Evolutionary conservation across 352 stramenopile genomes (phyloP).

Genomic region (Globisporangium perplexum): DNA sequence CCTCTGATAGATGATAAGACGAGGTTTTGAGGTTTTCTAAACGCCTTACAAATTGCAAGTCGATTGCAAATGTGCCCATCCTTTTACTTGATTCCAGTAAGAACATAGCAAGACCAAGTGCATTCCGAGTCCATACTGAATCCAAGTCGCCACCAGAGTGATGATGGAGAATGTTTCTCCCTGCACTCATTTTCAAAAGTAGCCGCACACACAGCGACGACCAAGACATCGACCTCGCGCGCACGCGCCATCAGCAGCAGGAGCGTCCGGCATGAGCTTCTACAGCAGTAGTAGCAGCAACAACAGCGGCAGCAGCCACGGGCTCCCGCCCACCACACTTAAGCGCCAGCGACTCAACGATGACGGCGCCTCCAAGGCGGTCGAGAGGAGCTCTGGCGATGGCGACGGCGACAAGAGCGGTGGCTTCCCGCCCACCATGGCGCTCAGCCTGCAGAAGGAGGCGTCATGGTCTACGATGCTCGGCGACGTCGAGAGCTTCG

Average conservation of each 20-base stretch:
- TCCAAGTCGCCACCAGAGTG: background rate
- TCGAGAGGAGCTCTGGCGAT: background rate
- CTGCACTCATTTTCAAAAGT: background rate
- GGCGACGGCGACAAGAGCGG: constrained; percentile 14
- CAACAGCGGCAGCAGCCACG: too few species aligned
- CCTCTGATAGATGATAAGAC: background rate
- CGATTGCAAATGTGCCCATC: background rate
- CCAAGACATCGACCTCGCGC: too few species aligned
- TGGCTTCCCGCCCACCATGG: constrained; percentile 39
- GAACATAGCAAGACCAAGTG: background rate
- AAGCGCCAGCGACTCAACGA: constrained; percentile 59
- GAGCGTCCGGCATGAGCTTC: background rate
- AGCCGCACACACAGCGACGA: background rate
- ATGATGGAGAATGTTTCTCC: background rate
- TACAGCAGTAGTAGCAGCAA: background rate
- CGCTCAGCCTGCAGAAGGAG: constrained; percentile 65
- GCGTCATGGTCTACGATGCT: constrained; percentile 64
- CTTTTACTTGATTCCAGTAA: background rate
- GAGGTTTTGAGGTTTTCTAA: background rate
- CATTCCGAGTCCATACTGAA: background rate
- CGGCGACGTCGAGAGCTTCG: constrained; percentile 61
- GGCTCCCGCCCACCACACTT: constrained; percentile 5
- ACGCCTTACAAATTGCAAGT: background rate
- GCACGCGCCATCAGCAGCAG: too few species aligned
- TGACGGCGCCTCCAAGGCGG: constrained; percentile 21